Conservation (phyloP, 192 early-diverging fungal genomes). For the Martensiomyces pterosporus region DNA sequence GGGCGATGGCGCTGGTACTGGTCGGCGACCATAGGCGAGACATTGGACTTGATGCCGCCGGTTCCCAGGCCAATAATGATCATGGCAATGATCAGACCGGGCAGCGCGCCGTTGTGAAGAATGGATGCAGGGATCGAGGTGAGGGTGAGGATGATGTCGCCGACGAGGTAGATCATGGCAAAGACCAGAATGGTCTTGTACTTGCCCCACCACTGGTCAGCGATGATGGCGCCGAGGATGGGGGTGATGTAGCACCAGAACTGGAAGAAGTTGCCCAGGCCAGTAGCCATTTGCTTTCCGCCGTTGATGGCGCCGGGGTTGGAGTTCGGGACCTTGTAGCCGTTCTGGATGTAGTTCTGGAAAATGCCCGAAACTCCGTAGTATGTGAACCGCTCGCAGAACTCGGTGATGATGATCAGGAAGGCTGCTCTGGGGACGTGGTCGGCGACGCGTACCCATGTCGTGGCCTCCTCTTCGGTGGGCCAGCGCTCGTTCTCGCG, state of each 20-base stretch:
- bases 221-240: constrained; percentile 57
- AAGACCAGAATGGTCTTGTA: constrained; percentile 66
- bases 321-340: constrained; percentile 33
- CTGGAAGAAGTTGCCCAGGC: constrained; percentile 52
- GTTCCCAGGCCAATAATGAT: constrained; percentile 66
- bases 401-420: constrained; percentile 52
- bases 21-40: constrained; percentile 69
- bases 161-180: constrained; percentile 56
- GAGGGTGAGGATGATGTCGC: constrained; percentile 56
- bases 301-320: constrained; percentile 43
- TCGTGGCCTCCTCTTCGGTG: constrained; percentile 51
- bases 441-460: constrained; percentile 51
- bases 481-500: constrained; percentile 33
- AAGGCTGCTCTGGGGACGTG: constrained; percentile 46
- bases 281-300: constrained; percentile 48
- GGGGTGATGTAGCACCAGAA: constrained; percentile 56
- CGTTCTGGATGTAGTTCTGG: constrained; percentile 55
- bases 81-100: constrained; percentile 61
- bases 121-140: constrained; percentile 58
- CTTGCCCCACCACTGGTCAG: constrained; percentile 69
- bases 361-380: constrained; percentile 56
- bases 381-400: constrained; percentile 58
- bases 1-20: constrained; percentile 51
- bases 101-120: constrained; percentile 47
- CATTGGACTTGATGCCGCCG: constrained; percentile 75